These are phyloP conservation scores for Chlamydomonas sphaeroides DNA, from an alignment of 139 green algal genomes.

Conservation along the genomic window DNA sequence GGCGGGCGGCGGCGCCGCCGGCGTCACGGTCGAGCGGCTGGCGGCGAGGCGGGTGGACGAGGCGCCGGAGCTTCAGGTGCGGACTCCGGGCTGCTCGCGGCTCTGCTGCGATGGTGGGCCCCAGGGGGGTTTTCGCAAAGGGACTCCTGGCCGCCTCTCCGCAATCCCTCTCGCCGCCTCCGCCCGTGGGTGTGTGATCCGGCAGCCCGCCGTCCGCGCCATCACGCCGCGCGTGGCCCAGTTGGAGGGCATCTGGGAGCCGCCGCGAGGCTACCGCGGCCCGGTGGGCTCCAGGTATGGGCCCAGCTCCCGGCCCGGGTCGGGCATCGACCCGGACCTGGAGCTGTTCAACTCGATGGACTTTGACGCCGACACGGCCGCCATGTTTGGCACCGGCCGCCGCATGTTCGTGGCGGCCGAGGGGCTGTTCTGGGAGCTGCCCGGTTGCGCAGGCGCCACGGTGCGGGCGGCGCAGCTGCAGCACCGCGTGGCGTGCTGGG, in stretches of 20 bases:
- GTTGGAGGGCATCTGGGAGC: constrained; percentile 35
- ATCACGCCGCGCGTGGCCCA: constrained; percentile 3
- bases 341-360: constrained; percentile 12
- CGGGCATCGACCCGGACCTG: not conserved
- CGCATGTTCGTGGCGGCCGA: constrained; percentile 41
- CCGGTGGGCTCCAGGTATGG: too few species aligned
- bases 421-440: constrained; percentile 44
- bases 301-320: too few species aligned
- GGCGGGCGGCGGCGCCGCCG: not conserved
- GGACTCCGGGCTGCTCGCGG: too few species aligned
- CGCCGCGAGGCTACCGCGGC: not conserved
- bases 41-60: not conserved
- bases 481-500: constrained; percentile 88
- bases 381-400: not conserved
- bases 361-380: constrained; percentile 8
- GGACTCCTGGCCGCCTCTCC: too few species aligned
- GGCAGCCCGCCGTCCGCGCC: constrained; percentile 15
- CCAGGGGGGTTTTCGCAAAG: too few species aligned
- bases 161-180: too few species aligned
- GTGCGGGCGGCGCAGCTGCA: constrained; percentile 75
- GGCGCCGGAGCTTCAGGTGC: constrained; percentile 5
- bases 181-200: too few species aligned
- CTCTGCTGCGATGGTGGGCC: too few species aligned
- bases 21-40: constrained; percentile 25
- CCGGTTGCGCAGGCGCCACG: not conserved